Percentiles rank a stretch among this genome's conserved stretches.
These are phyloP conservation scores for Collybiopsis confluens DNA, from an alignment of 768 basidiomycete genomes.

Conservation along the genomic window DNA sequence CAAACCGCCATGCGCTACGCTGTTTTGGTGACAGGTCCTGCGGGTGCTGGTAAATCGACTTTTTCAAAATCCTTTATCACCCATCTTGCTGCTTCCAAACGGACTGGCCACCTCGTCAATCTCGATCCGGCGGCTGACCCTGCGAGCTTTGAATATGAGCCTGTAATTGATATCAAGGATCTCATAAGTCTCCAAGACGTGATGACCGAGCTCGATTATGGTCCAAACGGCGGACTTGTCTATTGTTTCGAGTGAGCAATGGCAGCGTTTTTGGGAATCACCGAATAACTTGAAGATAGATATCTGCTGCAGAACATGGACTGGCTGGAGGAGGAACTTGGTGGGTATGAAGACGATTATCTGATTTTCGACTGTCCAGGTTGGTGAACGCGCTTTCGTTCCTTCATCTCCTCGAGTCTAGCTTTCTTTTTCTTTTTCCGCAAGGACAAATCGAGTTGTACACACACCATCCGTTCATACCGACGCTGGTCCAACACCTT, in stretches of 20 bases:
- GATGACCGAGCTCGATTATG: slow-evolving; percentile 92
- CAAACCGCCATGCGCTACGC: slow-evolving; percentile 71
- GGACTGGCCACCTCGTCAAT: slow-evolving; percentile 91
- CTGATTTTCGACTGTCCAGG: slow-evolving; percentile 90
- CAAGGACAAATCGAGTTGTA: slow-evolving; percentile 98
- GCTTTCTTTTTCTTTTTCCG: not conserved
- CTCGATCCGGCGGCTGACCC: slow-evolving; percentile 91
- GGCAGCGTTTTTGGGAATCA: slow-evolving; percentile 8
- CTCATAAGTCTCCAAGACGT: slow-evolving; percentile 91
- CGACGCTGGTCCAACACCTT: slow-evolving; percentile 77
- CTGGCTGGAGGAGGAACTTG: slow-evolving; percentile 96
- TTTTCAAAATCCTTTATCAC: slow-evolving; percentile 87
- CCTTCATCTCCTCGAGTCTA: not conserved
- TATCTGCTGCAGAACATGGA: slow-evolving; percentile 97
- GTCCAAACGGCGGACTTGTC: slow-evolving; percentile 94
- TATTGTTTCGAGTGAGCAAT: slow-evolving; percentile 99
- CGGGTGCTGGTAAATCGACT: slow-evolving; percentile 96
- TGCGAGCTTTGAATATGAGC: slow-evolving; percentile 87
- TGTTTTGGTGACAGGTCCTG: slow-evolving; percentile 89
- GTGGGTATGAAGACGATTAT: slow-evolving; percentile 94
- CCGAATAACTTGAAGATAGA: slow-evolving; percentile 36
- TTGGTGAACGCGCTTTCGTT: slow-evolving; percentile 30
- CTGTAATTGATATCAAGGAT: slow-evolving; percentile 90
- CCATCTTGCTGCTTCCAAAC: slow-evolving; percentile 77
- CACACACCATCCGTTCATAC: slow-evolving; percentile 96